Evolutionary conservation across 805 yeast genomes (phyloP), one percentile per base, ranked within the genome.

Genomic region (Yarrowia hollandica): DNA sequence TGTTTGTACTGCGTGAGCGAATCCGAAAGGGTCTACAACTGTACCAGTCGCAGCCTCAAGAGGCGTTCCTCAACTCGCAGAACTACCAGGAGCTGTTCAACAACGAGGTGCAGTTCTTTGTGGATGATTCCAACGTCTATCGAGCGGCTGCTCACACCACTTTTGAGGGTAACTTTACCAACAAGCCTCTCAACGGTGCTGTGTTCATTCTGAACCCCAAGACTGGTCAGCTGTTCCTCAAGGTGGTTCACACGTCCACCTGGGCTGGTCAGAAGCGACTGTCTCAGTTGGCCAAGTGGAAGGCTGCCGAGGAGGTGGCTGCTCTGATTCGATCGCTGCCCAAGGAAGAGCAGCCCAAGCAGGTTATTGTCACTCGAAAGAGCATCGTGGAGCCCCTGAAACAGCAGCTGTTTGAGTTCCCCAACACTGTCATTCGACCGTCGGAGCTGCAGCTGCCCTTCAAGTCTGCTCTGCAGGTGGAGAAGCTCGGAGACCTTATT

Each of bases 221-320:
- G 64, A 82, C 91, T 1, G 99, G 64, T 21, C 97, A 91, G 68
- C 72, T 94, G 54, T 90, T 88, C 68, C 77, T 94, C 72, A 90
- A 89, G 68, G 82, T 94, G 59, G 89, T 94, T 61, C 98, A 92
- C 67, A 89, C 96, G 0, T 87, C 96, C 5, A 96, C 90, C 1
- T 94, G 97, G 95, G 86, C 96, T 3, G 99, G 99, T 16, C 98
- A 94, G 71, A 91, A 90, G 67, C 85, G 97, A 66, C 78, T 92
- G 62, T 86, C 94, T 25, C 97, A 94, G 68, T 74, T 94, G 64
- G 91, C 98, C 1, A 94, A 94, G 69, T 94, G 99, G 99, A 94
- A 92, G 70, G 85, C 98, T 1, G 98, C 99, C 0, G 99, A 94
- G 72, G 98, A 92, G 71, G 96, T 90, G 19, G 92, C 97, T 14